These are phyloP conservation scores for Casaregolazyma suthepensis DNA, from an alignment of 1,139 yeast genomes.

Conservation along the genomic window DNA sequence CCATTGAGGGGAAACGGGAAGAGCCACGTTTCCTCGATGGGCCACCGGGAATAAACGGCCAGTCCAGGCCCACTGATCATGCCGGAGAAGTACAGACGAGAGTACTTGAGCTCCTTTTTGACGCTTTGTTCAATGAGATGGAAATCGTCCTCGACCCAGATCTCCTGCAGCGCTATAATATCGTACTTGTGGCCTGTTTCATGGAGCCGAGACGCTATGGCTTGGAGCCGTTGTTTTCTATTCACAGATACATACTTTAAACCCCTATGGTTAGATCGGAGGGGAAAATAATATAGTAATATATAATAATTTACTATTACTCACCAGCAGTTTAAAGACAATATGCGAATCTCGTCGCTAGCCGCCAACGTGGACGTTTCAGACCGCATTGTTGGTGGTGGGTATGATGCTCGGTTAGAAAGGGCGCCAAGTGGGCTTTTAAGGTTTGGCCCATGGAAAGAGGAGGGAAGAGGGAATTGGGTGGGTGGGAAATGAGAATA, in stretches of 20 bases:
- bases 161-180: conserved; percentile 83
- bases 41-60: conserved; percentile 75
- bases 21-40: conserved; percentile 70
- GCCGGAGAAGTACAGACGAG: conserved; percentile 51
- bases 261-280: conserved; percentile 52
- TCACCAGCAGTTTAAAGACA: conserved; percentile 21
- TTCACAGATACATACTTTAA: conserved; percentile 70
- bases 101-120: conserved; percentile 48
- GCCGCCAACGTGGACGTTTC: conserved; percentile 4
- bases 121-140: conserved; percentile 48
- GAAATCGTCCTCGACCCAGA: conserved; percentile 90
- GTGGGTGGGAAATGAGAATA: no score
- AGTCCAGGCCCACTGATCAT: conserved; percentile 91
- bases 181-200: conserved; percentile 52
- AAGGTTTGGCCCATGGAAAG: not conserved
- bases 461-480: not conserved
- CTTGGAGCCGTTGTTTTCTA: conserved; percentile 58
- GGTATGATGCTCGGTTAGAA: not conserved
- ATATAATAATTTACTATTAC: not conserved
- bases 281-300: not conserved
- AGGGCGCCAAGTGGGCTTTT: not conserved
- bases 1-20: conserved; percentile 91
- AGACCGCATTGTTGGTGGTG: conserved; percentile 2
- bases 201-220: conserved; percentile 65
- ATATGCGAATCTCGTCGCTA: conserved; percentile 11